A percentile compares a stretch with the other conserved stretches of the same genome.
Conservation (phyloP, 176 grass and related monocot genomes). For the Neostapfia colusana region DNA sequence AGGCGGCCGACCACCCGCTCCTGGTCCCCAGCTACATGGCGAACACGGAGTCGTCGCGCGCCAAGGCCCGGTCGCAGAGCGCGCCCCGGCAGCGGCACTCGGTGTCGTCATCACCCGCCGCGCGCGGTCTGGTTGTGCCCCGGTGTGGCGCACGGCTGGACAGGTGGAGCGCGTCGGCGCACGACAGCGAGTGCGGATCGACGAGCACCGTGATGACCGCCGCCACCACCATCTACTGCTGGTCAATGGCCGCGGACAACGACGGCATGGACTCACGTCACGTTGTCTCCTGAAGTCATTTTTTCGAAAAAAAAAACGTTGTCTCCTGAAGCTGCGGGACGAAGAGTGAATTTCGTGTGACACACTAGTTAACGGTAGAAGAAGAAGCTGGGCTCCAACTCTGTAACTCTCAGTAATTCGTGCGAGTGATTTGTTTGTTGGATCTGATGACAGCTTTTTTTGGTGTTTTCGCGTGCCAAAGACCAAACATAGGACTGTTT, state of each 20-base stretch:
- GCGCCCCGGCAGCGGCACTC: slow-evolving; percentile 63
- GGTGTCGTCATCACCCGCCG: slow-evolving; percentile 28
- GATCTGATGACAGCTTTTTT: not conserved
- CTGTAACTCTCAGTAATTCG: not conserved
- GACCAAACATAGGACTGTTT: no score
- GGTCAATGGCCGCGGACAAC: slow-evolving; percentile 37
- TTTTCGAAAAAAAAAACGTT: no score
- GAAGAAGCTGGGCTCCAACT: slow-evolving; percentile 5
- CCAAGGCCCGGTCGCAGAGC: slow-evolving; percentile 71
- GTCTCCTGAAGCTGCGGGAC: no score
- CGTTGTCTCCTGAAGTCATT: no score
- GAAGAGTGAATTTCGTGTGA: slow-evolving; percentile 11
- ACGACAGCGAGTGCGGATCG: slow-evolving; percentile 79
- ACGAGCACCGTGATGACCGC: slow-evolving; percentile 79
- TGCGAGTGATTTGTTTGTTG: not conserved
- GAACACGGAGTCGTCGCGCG: slow-evolving; percentile 75
- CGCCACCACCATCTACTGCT: slow-evolving; percentile 59
- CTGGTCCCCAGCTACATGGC: slow-evolving; percentile 68
- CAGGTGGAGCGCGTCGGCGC: slow-evolving; percentile 55
- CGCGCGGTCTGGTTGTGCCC: slow-evolving; percentile 27
- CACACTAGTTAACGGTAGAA: slow-evolving; percentile 14
- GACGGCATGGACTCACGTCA: slow-evolving; percentile 24
- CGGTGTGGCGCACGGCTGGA: slow-evolving; percentile 55
- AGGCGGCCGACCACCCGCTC: slow-evolving; percentile 26
- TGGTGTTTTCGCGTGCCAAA: no score